Conservation (phyloP, 2,329 filamentous ascomycete species). For the Ophiostoma triangulosporum region DNA sequence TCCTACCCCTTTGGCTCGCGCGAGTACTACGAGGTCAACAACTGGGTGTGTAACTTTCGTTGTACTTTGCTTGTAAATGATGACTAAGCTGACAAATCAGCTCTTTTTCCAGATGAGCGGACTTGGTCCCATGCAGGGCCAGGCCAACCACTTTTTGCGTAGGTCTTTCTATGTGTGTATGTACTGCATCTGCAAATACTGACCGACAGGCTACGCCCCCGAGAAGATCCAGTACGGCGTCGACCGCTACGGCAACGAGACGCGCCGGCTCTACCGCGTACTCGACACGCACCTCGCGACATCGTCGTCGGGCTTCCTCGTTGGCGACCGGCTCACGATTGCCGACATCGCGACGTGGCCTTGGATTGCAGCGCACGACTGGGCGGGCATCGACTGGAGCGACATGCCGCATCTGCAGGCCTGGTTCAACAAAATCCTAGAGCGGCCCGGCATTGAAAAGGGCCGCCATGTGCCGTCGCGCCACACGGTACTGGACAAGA, state of each 20-base stretch:
- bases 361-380: conserved; percentile 51
- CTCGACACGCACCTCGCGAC: conserved; percentile 57
- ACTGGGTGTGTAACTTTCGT: conserved; percentile 42
- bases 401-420: conserved; percentile 64
- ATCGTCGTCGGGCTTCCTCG: conserved; percentile 42
- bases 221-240: conserved; percentile 74
- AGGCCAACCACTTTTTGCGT: conserved; percentile 70
- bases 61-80: not conserved
- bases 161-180: too few relatives aligned
- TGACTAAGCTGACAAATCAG: conserved; percentile 18
- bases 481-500: conserved; percentile 40
- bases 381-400: conserved; percentile 54
- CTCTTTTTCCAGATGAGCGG: conserved; percentile 67
- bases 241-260: conserved; percentile 71
- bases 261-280: conserved; percentile 65
- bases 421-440: conserved; percentile 61
- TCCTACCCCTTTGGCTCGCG: conserved; percentile 59
- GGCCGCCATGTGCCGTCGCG: conserved; percentile 53
- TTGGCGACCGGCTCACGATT: conserved; percentile 56
- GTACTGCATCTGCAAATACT: not conserved
- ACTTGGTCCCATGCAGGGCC: conserved; percentile 69
- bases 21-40: conserved; percentile 68
- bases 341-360: conserved; percentile 74
- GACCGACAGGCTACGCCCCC: conserved; percentile 50
- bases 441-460: conserved; percentile 59